Evolutionary conservation across 805 yeast species (phyloP).

Genomic region (Wickerhamomyces strasburgensis): DNA sequence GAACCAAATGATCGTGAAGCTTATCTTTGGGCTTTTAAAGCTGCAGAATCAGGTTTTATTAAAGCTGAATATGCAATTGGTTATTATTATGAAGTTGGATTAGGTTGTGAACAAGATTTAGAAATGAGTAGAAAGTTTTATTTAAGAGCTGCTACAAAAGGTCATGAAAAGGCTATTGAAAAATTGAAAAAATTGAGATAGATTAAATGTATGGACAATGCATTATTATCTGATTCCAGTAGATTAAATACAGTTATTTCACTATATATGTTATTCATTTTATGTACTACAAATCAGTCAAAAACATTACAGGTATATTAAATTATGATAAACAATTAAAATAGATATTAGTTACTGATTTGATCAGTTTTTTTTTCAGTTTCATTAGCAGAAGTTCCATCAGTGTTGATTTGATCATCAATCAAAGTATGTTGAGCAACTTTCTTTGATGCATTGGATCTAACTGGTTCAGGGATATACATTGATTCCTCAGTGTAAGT

Average conservation of each 20-base stretch:
- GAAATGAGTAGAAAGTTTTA: constrained; percentile 46
- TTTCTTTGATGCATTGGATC: constrained; percentile 42
- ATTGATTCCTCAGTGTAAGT: constrained; percentile 62
- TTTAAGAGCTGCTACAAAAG: constrained; percentile 54
- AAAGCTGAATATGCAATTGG: constrained; percentile 70
- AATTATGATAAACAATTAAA: too few relatives aligned
- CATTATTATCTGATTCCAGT: not conserved
- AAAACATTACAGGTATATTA: not conserved
- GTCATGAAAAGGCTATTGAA: constrained; percentile 52
- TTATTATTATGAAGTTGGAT: constrained; percentile 60
- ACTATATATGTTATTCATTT: too few relatives aligned
- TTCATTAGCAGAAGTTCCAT: constrained; percentile 13
- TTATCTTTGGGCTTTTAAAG: constrained; percentile 57
- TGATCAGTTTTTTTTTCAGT: constrained; percentile 12
- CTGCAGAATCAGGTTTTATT: constrained; percentile 53
- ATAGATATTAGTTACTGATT: not conserved
- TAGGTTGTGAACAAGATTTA: constrained; percentile 43
- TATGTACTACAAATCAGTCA: not conserved
- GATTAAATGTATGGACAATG: not conserved
- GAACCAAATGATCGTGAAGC: constrained; percentile 59
- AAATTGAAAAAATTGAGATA: constrained; percentile 12
- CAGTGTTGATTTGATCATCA: constrained; percentile 32
- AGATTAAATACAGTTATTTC: too few relatives aligned
- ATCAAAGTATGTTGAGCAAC: constrained; percentile 25
- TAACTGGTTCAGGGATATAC: constrained; percentile 73